Conservation (phyloP, 2,329 filamentous ascomycete species). For the Trichophyton benhamiae region DNA sequence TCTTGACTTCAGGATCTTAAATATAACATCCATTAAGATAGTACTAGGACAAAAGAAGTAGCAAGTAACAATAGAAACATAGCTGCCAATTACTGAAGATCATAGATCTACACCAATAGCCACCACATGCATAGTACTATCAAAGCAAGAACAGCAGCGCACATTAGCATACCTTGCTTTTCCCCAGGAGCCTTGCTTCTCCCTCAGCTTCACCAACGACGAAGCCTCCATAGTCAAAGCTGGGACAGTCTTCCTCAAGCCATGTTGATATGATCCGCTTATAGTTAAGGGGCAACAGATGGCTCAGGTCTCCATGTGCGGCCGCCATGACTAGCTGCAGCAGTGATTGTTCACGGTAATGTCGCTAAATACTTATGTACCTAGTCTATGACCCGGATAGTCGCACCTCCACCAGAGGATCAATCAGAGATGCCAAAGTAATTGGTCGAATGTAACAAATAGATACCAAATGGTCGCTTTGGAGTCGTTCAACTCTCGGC, state of each 20-base stretch:
- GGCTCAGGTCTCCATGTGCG: constrained; percentile 46
- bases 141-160: neutral
- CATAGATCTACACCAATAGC: neutral
- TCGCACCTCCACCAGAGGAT: too few relatives aligned
- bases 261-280: constrained; percentile 68
- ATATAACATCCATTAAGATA: neutral
- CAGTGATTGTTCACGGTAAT: neutral
- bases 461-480: neutral
- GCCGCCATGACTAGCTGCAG: constrained; percentile 36
- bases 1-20: neutral
- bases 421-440: too few relatives aligned
- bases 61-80: neutral
- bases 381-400: too few relatives aligned
- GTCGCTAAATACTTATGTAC: neutral
- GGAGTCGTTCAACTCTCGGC: neutral
- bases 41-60: too few relatives aligned
- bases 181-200: constrained; percentile 43
- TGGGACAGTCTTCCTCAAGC: constrained; percentile 93
- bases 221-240: constrained; percentile 93
- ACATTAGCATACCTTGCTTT: constrained; percentile 36
- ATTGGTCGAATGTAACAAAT: neutral
- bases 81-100: neutral
- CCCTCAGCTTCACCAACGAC: constrained; percentile 58
- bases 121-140: neutral
- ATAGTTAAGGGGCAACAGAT: constrained; percentile 76